Evolutionary conservation across 2,329 filamentous ascomycete species (phyloP), one percentile per base, ranked within the genome.

Genomic region (Amesomyces nigricolor): DNA sequence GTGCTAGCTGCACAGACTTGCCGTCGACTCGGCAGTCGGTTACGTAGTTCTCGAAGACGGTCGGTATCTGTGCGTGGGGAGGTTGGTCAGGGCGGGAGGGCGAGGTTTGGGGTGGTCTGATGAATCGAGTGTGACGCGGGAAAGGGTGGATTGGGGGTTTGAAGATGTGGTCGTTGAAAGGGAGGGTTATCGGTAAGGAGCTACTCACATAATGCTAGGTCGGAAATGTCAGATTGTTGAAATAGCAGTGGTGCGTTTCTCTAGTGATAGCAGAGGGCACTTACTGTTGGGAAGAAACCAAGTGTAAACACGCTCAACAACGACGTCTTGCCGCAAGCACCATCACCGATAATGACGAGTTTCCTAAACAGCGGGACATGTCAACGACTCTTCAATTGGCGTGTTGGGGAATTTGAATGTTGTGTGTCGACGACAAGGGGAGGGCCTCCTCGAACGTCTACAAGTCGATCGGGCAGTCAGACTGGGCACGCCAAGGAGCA

Each of bases 11-110:
- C 39, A 99, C 94, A n/a, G 90, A 96, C 71, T 96, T 96, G 67
- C 94, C 94, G 70, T 99, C 94, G 58, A 99, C 94, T 75, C 92
- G 83, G 74, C 94, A 99, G 75, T 99, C 94, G 65, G 94, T 99
- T 62, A 99, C 94, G 68, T 99, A 99, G 76, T 99, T 99, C 71
- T 99, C 94, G 73, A 99, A 99, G 38, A 99, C 94, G 46, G 94
- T 99, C 1, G 94, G 94, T 50, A 96, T 91, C 86, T 91, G 71
- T 17, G 22, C 4, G 22, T 42, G 47, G 16, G 42, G 22, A 38
- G 42, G 7, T 4, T 16, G 44, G 56, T 55, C 53, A 54, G 56
- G 44, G 35, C 13, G 32, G 29, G 10, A 19, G 22, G 9, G 29
- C 22, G 45, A 6, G 8, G 32, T 19, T 26, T 26, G 22, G 22